Evolutionary conservation across 208 protist genomes (phyloP).

Genomic region (Acanthamoeba castellanii): DNA sequence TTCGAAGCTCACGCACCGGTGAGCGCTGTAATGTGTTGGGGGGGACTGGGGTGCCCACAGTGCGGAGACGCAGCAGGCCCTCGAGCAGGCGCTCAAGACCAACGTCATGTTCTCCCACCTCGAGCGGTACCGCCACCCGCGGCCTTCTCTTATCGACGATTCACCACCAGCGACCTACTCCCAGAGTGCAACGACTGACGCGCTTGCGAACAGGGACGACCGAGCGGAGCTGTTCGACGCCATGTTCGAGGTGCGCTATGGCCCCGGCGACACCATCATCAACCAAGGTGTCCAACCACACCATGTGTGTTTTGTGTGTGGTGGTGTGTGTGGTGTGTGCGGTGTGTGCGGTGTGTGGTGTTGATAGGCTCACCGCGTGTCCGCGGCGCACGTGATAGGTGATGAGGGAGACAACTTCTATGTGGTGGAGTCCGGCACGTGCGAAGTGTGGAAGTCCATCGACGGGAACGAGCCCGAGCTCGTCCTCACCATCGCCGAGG

Average conservation of each 20-base stretch:
- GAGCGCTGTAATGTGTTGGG: not conserved
- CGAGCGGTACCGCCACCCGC: too few relatives aligned
- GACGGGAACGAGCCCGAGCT: constrained; percentile 11
- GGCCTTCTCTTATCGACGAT: too few relatives aligned
- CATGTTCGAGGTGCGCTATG: constrained; percentile 35
- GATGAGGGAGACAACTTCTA: constrained; percentile 90
- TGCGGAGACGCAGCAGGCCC: constrained; percentile 28
- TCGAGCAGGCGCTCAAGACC: constrained; percentile 20
- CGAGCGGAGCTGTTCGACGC: constrained; percentile 26
- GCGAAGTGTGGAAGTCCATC: constrained; percentile 77
- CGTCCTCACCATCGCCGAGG: constrained; percentile 45
- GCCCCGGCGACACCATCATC: constrained; percentile 24
- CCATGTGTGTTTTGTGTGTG: too few relatives aligned
- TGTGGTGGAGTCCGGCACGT: constrained; percentile 81
- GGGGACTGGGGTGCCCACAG: not conserved
- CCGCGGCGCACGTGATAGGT: constrained; percentile 37
- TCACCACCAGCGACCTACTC: too few relatives aligned
- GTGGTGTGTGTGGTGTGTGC: too few relatives aligned
- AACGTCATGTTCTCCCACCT: constrained; percentile 53
- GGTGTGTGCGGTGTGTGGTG: not conserved
- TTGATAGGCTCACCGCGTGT: not conserved
- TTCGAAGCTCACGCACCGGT: too few relatives aligned
- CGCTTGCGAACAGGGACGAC: not conserved
- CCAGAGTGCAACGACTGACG: too few relatives aligned
- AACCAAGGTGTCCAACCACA: constrained; percentile 28